A percentile compares a stretch with the other conserved stretches of the same genome.
These are phyloP conservation scores for Nemania sp. DNA, from an alignment of 2,329 filamentous ascomycete species.

Conservation along the genomic window DNA sequence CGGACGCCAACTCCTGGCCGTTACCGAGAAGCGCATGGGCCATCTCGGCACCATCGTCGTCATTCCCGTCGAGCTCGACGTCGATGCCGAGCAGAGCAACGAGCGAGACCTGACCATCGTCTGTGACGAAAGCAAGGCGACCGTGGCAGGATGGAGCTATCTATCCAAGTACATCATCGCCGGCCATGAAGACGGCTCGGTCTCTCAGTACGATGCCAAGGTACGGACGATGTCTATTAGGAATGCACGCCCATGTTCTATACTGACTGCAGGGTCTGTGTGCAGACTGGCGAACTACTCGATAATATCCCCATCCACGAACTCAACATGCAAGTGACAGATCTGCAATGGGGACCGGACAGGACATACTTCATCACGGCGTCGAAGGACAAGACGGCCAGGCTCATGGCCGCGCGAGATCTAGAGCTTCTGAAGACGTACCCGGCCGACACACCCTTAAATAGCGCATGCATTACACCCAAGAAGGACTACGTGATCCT, in stretches of 20 bases:
- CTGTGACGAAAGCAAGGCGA: slow-evolving; percentile 94
- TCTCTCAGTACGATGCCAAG: slow-evolving; percentile 92
- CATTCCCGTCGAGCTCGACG: slow-evolving; percentile 83
- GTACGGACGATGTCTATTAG: slow-evolving; percentile 44
- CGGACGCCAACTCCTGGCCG: slow-evolving; percentile 84
- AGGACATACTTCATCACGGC: slow-evolving; percentile 98
- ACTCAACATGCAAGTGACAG: slow-evolving; percentile 79
- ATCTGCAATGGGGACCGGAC: slow-evolving; percentile 93
- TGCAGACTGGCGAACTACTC: slow-evolving; percentile 75
- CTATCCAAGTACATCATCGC: slow-evolving; percentile 95
- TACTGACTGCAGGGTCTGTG: slow-evolving; percentile 25
- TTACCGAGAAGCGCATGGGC: slow-evolving; percentile 98
- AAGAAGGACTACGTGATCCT: slow-evolving; percentile 99
- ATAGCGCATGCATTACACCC: slow-evolving; percentile 89
- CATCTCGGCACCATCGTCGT: slow-evolving; percentile 93
- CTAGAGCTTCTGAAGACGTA: slow-evolving; percentile 94
- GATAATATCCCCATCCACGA: slow-evolving; percentile 85
- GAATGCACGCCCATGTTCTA: neutral
- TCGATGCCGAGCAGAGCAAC: slow-evolving; percentile 79
- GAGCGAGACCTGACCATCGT: slow-evolving; percentile 86
- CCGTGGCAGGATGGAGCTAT: slow-evolving; percentile 96
- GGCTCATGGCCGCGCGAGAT: slow-evolving; percentile 82
- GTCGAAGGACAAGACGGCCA: slow-evolving; percentile 92
- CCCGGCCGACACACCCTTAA: slow-evolving; percentile 87
- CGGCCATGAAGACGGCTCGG: slow-evolving; percentile 92